A percentile compares a stretch with the other conserved stretches of the same genome.
Evolutionary conservation across 1,284 basidiomycete genomes (phyloP).

Genomic region (Fomitopsis palustris): DNA sequence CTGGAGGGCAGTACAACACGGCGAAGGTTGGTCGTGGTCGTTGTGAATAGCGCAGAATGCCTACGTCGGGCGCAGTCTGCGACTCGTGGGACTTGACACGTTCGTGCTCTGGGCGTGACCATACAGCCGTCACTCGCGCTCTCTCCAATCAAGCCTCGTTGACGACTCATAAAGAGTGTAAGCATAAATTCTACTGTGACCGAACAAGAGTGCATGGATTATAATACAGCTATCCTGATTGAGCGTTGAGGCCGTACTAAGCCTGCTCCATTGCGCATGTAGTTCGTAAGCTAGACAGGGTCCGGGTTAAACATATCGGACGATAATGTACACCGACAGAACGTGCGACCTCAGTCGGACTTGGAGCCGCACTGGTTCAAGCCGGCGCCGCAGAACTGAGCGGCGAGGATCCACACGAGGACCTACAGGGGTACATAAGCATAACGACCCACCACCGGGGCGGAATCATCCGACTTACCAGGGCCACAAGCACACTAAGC

Average conservation of each 20-base stretch:
- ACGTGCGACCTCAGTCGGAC: background rate
- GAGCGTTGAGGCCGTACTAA: background rate
- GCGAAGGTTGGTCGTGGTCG: background rate
- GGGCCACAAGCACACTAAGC: slow-evolving; percentile 66
- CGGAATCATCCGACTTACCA: slow-evolving; percentile 50
- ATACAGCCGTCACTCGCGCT: background rate
- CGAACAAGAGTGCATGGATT: background rate
- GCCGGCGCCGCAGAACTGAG: slow-evolving; percentile 84
- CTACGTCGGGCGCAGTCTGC: background rate
- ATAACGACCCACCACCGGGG: background rate
- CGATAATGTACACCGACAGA: background rate
- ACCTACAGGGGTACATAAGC: slow-evolving; percentile 39
- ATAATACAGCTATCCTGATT: background rate
- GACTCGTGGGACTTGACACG: background rate
- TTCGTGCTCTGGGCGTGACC: background rate
- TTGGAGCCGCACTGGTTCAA: slow-evolving; percentile 55
- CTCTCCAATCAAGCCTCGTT: too few relatives aligned
- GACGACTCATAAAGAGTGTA: too few relatives aligned
- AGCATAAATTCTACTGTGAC: slow-evolving; percentile 2
- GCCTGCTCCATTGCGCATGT: background rate
- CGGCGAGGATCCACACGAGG: slow-evolving; percentile 75
- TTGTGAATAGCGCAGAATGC: background rate
- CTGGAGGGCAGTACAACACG: too few relatives aligned
- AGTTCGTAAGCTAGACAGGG: background rate
- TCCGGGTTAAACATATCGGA: background rate